phyloP scores from a whole-genome alignment of 495 filamentous ascomycete genomes.

The Tuber aestivum region DNA sequence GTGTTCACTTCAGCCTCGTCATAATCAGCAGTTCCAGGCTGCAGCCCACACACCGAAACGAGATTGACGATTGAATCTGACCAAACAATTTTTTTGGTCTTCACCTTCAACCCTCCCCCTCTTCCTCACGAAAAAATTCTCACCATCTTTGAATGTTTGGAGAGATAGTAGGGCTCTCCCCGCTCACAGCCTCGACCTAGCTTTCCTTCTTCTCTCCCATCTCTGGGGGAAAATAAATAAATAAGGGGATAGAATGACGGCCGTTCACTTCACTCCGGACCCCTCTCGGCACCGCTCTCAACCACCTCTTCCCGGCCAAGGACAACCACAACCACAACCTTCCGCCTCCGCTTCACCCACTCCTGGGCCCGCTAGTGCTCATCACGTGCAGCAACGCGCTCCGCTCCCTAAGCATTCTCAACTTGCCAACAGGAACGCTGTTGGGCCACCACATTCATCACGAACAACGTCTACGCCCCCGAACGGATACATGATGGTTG shows the following conservation, averaged over 20 bases:
- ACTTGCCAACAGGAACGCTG: slow-evolving; percentile 8
- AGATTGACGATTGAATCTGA: background rate
- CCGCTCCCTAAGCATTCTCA: slow-evolving; percentile 14
- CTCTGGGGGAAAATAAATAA: background rate
- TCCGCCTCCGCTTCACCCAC: background rate
- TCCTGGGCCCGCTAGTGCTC: background rate
- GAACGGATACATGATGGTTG: slow-evolving; percentile 34
- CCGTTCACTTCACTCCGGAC: slow-evolving; percentile 21
- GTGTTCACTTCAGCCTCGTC: slow-evolving; percentile 14
- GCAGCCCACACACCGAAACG: background rate
- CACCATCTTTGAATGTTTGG: background rate
- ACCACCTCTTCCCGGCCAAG: slow-evolving; percentile 17
- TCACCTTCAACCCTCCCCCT: background rate
- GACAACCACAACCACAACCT: slow-evolving; percentile 24
- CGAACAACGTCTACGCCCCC: slow-evolving; percentile 20
- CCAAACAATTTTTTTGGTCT: background rate
- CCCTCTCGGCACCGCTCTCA: slow-evolving; percentile 17
- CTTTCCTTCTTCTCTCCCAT: background rate
- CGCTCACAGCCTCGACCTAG: background rate
- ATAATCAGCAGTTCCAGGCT: slow-evolving; percentile 11
- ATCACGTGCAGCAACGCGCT: slow-evolving; percentile 35
- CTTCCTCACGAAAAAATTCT: background rate
- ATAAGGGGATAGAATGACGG: slow-evolving; percentile 25
- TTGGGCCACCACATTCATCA: slow-evolving; percentile 8
- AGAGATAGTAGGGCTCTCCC: background rate